Conservation (phyloP, 805 yeast species). For the Candida cerambycidarum region DNA sequence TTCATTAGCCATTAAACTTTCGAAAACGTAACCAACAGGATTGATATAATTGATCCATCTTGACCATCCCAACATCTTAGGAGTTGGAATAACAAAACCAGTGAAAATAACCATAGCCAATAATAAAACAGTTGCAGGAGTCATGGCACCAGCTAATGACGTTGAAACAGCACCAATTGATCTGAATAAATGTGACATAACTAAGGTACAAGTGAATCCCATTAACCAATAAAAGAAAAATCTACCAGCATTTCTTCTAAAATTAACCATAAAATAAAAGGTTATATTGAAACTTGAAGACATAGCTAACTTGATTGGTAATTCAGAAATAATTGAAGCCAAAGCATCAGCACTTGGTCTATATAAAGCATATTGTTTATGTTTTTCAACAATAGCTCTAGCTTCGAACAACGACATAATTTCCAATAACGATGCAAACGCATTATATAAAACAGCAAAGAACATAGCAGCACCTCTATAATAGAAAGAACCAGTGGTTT, state of each 20-base stretch:
- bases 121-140: slow-evolving; percentile 45
- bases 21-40: slow-evolving; percentile 47
- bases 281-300: slow-evolving; percentile 31
- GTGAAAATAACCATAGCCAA: slow-evolving; percentile 58
- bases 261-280: slow-evolving; percentile 51
- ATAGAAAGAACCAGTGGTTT: slow-evolving; percentile 54
- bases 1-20: slow-evolving; percentile 64
- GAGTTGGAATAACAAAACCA: slow-evolving; percentile 44
- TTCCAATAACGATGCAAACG: slow-evolving; percentile 60
- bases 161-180: slow-evolving; percentile 44
- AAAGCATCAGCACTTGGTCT: slow-evolving; percentile 74
- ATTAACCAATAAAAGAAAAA: slow-evolving; percentile 40
- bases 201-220: slow-evolving; percentile 30
- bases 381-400: slow-evolving; percentile 68
- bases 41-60: slow-evolving; percentile 47
- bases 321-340: slow-evolving; percentile 56
- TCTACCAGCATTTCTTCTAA: slow-evolving; percentile 36
- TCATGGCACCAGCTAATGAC: slow-evolving; percentile 41
- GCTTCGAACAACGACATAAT: slow-evolving; percentile 57
- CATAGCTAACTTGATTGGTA: slow-evolving; percentile 55
- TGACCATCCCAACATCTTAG: slow-evolving; percentile 63
- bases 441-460: slow-evolving; percentile 60
- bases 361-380: slow-evolving; percentile 68
- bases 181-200: slow-evolving; percentile 43
- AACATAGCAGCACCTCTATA: slow-evolving; percentile 65